Evolutionary conservation across 345 rosid genomes (phyloP).

Genomic region (Anacardium occidentale): DNA sequence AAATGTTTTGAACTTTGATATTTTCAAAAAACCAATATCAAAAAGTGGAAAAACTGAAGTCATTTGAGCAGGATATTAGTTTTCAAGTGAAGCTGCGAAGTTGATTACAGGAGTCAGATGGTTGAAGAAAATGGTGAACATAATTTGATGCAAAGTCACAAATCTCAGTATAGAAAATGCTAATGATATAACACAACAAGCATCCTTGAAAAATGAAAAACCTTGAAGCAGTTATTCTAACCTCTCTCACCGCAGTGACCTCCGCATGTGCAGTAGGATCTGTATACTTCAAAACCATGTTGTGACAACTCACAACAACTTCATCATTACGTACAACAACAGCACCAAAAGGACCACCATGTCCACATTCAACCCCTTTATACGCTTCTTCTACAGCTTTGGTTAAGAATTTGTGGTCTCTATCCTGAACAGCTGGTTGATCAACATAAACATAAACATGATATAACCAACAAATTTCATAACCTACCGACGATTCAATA

Average conservation of each 20-base stretch:
- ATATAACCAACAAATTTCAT: background rate
- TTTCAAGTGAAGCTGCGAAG: background rate
- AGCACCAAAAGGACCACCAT: constrained; percentile 99
- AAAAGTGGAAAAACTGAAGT: background rate
- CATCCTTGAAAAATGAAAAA: background rate
- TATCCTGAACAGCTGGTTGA: constrained; percentile 79
- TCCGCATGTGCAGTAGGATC: constrained; percentile 99
- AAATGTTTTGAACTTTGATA: background rate
- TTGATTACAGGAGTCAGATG: too few species aligned
- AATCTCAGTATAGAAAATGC: background rate
- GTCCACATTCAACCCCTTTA: constrained; percentile 93
- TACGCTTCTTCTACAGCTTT: constrained; percentile 97
- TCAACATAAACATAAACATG: constrained; percentile 7
- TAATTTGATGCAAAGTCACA: background rate
- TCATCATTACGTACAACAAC: constrained; percentile 84
- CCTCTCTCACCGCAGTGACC: constrained; percentile 98
- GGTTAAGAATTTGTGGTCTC: constrained; percentile 79
- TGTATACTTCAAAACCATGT: constrained; percentile 77
- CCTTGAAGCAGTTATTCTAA: constrained; percentile 15
- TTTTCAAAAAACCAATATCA: background rate
- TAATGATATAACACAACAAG: background rate
- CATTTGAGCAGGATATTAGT: background rate
- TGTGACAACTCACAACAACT: constrained; percentile 87
- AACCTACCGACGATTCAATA: background rate
- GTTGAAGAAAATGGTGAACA: background rate